Evolutionary conservation across 2,329 filamentous ascomycete genomes (phyloP), one percentile per base, ranked within the genome.

Genomic region (Fusarium sp.): DNA sequence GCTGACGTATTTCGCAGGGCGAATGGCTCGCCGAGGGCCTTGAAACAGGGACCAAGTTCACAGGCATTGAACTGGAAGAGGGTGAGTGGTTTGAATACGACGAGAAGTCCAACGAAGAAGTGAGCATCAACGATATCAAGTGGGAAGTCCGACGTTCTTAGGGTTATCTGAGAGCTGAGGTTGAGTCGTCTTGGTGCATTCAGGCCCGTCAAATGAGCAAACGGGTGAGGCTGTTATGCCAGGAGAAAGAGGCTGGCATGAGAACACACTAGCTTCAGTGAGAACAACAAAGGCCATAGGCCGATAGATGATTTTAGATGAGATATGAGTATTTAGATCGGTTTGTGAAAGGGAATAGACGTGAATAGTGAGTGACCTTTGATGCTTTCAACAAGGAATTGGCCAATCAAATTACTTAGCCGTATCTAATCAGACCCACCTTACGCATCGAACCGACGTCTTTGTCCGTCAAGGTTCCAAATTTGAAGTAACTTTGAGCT

Each of bases 81-180:
- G 94, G 91, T 23, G 95, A 99, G 70, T 99, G 95, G 95, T 99
- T 90, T 76, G 94, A 98, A 69, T 99, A 98, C 71, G 93, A 98
- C 68, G 93, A 98, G 78, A 97, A 98, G 80, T 84, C 91, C 1
- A 84, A 89, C 1, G 92, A 96, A 45, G 93, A 98, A 76, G 93
- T 97, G 42, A 95, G 91, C 75, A 93, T 97, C 74, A 94, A 92
- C 73, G 91, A 95, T 27, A 76, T 97, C 51, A 91, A 86, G 60
- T 99, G 93, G 92, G 88, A 93, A 66, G 90, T 99, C 66, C 84
- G 85, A 63, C 83, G 92, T 65, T 85, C 87, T 32, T 95, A 83
- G 48, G 27, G 17, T 13, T 15, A 13, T 36, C 9, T 48, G 19
- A 15, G 31, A 33, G 29, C 38, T 39, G 35, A 11, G 27, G 21